Conservation (phyloP, 2,329 filamentous ascomycete genomes). For the Cadophora gregata region DNA sequence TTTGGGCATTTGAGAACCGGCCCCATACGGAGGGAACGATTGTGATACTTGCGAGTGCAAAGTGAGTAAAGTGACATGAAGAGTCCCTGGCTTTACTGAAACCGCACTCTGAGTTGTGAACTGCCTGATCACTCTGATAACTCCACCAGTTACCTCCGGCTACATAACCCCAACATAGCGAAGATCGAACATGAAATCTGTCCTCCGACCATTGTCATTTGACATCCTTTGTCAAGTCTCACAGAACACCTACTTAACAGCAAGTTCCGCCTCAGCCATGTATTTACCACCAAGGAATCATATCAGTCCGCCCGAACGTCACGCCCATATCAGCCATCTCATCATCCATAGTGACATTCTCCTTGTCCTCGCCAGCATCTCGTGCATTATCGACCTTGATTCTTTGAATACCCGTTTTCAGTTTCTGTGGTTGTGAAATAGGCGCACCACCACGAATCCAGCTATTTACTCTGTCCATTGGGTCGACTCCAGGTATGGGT, state of each 20-base stretch:
- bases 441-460: background rate
- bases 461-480: background rate
- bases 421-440: background rate
- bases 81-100: no score
- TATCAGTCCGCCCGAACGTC: background rate
- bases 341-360: background rate
- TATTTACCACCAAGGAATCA: constrained; percentile 7
- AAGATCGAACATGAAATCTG: no score
- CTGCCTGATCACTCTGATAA: no score
- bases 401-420: background rate
- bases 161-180: no score
- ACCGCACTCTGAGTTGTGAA: no score
- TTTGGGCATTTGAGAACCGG: no score
- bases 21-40: no score
- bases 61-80: no score
- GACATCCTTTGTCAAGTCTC: background rate
- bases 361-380: background rate
- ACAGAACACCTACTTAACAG: background rate
- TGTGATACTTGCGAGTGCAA: no score
- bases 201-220: no score
- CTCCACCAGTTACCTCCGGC: no score
- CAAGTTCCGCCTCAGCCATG: background rate
- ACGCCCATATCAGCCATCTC: background rate
- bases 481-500: background rate
- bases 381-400: background rate